phyloP scores from a whole-genome alignment of 2,329 filamentous ascomycete species.

The Beauveria pseudobassiana region DNA sequence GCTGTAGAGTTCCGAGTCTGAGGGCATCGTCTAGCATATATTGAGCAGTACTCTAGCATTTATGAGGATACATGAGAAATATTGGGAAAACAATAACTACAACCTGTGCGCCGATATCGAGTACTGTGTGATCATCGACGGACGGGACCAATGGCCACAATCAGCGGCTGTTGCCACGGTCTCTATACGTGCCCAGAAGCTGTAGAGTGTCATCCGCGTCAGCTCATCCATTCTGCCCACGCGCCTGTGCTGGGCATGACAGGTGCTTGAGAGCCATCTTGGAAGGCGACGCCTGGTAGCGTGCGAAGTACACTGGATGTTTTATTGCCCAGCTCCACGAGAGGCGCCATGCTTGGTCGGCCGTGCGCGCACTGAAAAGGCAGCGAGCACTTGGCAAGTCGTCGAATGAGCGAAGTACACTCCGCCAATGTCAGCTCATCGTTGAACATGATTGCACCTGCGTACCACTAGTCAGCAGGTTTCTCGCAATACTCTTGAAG shows the following conservation, averaged over 20 bases:
- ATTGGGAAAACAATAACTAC: too few species aligned
- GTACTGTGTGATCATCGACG: too few species aligned
- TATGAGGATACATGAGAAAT: neutral
- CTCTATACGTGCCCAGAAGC: neutral
- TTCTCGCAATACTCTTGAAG: too few species aligned
- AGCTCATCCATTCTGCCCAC: slow-evolving; percentile 20
- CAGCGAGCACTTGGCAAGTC: slow-evolving; percentile 57
- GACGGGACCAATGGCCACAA: neutral
- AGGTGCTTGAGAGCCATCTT: neutral
- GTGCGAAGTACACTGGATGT: neutral
- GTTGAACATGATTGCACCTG: slow-evolving; percentile 76
- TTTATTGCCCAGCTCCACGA: slow-evolving; percentile 42
- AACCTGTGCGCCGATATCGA: too few species aligned
- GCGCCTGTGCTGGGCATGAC: neutral
- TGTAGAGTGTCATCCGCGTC: neutral
- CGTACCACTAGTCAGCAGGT: slow-evolving; percentile 6
- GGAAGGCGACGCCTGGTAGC: neutral
- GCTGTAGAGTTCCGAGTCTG: neutral
- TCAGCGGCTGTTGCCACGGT: neutral
- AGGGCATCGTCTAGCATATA: neutral
- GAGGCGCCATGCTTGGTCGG: slow-evolving; percentile 55
- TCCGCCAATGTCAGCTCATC: slow-evolving; percentile 52
- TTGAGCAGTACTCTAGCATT: neutral
- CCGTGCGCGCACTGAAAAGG: slow-evolving; percentile 84
- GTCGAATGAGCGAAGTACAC: slow-evolving; percentile 49